These are phyloP conservation scores for Geosmithia flava DNA, from an alignment of 2,329 filamentous ascomycete genomes.

Conservation along the genomic window DNA sequence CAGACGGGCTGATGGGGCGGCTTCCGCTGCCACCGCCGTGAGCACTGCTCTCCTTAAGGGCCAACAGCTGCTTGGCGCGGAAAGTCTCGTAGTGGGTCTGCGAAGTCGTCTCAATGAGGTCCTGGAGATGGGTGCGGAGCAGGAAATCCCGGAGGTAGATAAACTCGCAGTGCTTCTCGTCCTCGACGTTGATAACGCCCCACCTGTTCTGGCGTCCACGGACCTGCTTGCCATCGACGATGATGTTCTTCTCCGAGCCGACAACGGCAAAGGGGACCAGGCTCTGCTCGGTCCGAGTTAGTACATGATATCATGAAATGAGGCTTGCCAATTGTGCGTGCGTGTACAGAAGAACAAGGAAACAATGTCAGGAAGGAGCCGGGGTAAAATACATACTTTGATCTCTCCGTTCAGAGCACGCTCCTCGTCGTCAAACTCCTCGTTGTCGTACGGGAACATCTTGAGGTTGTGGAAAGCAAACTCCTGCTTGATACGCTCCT, in stretches of 20 bases:
- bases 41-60: slow-evolving; percentile 94
- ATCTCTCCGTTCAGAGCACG: slow-evolving; percentile 87
- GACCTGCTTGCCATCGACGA: slow-evolving; percentile 94
- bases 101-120: slow-evolving; percentile 96
- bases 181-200: slow-evolving; percentile 99
- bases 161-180: slow-evolving; percentile 99
- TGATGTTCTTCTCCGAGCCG: slow-evolving; percentile 95
- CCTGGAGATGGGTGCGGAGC: slow-evolving; percentile 94
- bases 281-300: slow-evolving; percentile 42
- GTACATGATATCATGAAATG: slow-evolving; percentile 3
- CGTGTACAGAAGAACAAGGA: too few species aligned
- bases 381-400: slow-evolving; percentile 53
- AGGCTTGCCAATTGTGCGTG: too few species aligned
- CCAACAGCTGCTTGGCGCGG: slow-evolving; percentile 96
- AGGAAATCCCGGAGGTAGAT: slow-evolving; percentile 98
- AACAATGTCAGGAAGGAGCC: background rate
- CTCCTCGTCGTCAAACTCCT: slow-evolving; percentile 97
- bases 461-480: slow-evolving; percentile 99
- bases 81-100: slow-evolving; percentile 99
- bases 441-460: slow-evolving; percentile 99
- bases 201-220: slow-evolving; percentile 97
- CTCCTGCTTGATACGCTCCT: slow-evolving; percentile 99
- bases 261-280: slow-evolving; percentile 97
- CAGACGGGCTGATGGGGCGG: slow-evolving; percentile 90
- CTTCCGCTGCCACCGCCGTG: slow-evolving; percentile 65